phyloP scores from a whole-genome alignment of 768 basidiomycete genomes.

The Phylloporus sp. region DNA sequence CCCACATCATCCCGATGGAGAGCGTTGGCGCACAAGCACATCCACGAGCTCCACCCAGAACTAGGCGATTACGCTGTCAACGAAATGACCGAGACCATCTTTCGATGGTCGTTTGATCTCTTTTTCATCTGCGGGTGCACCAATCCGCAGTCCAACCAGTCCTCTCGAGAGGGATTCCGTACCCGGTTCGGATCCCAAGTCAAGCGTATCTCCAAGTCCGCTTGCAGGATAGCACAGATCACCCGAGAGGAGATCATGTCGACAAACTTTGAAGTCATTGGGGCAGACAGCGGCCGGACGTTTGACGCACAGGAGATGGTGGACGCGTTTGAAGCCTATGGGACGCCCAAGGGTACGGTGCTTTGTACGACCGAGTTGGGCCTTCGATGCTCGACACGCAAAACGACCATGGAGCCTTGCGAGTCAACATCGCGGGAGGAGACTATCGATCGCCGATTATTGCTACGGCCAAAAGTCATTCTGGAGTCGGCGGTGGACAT shows the following conservation, averaged over 20 bases:
- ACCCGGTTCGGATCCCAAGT: constrained; percentile 56
- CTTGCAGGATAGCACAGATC: constrained; percentile 57
- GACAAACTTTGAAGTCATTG: constrained; percentile 66
- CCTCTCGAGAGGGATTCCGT: constrained; percentile 40
- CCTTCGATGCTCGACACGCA: constrained; percentile 56
- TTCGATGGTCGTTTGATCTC: constrained; percentile 67
- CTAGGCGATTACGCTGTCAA: constrained; percentile 61
- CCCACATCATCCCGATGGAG: constrained; percentile 77
- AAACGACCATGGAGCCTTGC: constrained; percentile 20
- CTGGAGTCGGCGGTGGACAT: constrained; percentile 62
- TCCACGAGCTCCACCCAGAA: constrained; percentile 62
- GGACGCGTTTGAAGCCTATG: constrained; percentile 62
- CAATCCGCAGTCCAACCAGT: constrained; percentile 34
- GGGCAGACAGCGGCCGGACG: constrained; percentile 47
- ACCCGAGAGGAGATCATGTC: constrained; percentile 73
- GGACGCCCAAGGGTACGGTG: constrained; percentile 45
- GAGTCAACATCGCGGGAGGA: constrained; percentile 35
- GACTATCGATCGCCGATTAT: constrained; percentile 49
- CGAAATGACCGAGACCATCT: constrained; percentile 69
- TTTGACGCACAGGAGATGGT: constrained; percentile 51
- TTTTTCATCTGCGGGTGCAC: constrained; percentile 59
- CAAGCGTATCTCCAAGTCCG: constrained; percentile 58
- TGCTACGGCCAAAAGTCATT: constrained; percentile 72
- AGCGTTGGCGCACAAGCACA: constrained; percentile 63
- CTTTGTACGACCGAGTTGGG: constrained; percentile 72